Base-by-base conservation (phyloP, 2,329 filamentous ascomycete species). In the Chrysosporium queenslandicum region DNA sequence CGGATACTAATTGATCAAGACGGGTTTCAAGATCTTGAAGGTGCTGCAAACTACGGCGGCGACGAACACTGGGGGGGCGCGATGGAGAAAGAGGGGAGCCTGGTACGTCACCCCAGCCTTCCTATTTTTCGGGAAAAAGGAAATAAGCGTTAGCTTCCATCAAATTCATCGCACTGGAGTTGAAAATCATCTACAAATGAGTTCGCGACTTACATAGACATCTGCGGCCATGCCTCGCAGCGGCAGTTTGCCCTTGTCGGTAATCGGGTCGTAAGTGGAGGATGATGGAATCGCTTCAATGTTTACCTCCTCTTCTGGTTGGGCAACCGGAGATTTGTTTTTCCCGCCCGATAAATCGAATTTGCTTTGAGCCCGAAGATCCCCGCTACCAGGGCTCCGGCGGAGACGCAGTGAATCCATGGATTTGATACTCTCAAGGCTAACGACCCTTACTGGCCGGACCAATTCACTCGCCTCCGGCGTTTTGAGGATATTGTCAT, bases 31-130 rank as follows among this genome's bases (percentile, higher is more conserved):
- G 82, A 63, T 98, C 91, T 65, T 79, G 72, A 56, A 97, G 82
- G 51, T 91, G 82, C 72, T 97, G 91, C 83, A 97, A 91, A 77
- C 91, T 97, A 71, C 95, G 92, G 66, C 91, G 87, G 66, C 91
- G 90, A 62, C 91, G 90, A 80, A 98, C 86, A 75, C 89, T 96
- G 65, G 90, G 88, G 62, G 92, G 90, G 70, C 91, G 83, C 61
- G 58, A 94, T 52, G 92, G 92, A 63, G 92, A 97, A 64, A 86
- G 83, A 64, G 91, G 89, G 67, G 89, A 94, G 65, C 80, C 70
- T 42, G 70, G 87, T 71, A 86, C 87, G 73, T 94, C 88, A 72
- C 91, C 91, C 75, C 82, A 90, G 73, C 88, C 91, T 80, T 95
- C 89, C 90, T 96, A 74, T 36, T 50, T 42, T 51, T 62, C 52